These are phyloP conservation scores for Bryopsis sp. DNA, from an alignment of 139 green algal species.

Conservation along the genomic window DNA sequence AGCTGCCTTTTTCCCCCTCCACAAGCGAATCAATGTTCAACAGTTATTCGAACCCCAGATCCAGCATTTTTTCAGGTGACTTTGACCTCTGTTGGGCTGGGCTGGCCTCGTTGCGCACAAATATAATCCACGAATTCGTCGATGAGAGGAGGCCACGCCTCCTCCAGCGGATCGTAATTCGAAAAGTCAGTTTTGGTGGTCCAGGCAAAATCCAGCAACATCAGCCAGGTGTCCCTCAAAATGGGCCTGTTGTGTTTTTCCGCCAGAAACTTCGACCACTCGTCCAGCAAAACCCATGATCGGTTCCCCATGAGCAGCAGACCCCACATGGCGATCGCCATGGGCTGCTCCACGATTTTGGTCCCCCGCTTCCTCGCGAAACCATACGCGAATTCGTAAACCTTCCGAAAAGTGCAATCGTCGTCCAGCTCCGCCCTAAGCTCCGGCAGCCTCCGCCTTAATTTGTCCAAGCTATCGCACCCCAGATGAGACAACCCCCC, in stretches of 20 bases:
- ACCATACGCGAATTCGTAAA: constrained; percentile 76
- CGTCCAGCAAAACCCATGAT: constrained; percentile 47
- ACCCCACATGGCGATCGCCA: constrained; percentile 87
- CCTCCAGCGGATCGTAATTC: constrained; percentile 74
- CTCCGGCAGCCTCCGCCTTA: constrained; percentile 54
- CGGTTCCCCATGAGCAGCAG: constrained; percentile 55
- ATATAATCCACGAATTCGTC: constrained; percentile 59
- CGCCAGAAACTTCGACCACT: constrained; percentile 78
- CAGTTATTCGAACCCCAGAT: too few species aligned
- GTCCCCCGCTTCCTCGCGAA: constrained; percentile 80
- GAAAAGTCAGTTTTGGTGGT: constrained; percentile 48
- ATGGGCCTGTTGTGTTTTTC: constrained; percentile 66
- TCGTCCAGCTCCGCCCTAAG: constrained; percentile 54
- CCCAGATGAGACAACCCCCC: constrained; percentile 25
- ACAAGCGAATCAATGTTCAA: too few species aligned
- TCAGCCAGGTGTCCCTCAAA: constrained; percentile 74
- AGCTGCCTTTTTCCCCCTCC: too few species aligned
- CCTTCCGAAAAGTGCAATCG: constrained; percentile 44
- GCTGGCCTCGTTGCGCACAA: constrained; percentile 17
- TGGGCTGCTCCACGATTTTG: constrained; percentile 87
- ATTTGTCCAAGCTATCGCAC: constrained; percentile 54
- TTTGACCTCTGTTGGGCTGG: too few species aligned
- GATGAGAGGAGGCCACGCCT: constrained; percentile 79
- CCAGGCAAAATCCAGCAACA: constrained; percentile 68
- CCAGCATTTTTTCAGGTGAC: too few species aligned